Percentiles rank a stretch among this genome's conserved stretches.
These are phyloP conservation scores for Eucalyptus brandiana DNA, from an alignment of 345 rosid species.

Conservation along the genomic window DNA sequence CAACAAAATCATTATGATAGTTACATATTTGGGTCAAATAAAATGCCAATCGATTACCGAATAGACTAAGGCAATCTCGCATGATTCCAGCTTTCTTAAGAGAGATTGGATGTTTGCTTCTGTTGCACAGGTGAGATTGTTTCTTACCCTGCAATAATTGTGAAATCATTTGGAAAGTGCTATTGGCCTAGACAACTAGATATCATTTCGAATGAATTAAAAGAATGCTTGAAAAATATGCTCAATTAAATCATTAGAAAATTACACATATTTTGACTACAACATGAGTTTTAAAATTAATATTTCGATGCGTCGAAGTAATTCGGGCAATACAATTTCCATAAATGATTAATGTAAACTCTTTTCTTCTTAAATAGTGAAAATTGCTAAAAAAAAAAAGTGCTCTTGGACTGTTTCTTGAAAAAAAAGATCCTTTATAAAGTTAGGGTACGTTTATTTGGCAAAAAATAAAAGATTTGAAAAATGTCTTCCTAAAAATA, in stretches of 20 bases:
- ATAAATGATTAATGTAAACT: not conserved
- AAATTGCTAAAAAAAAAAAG: not conserved
- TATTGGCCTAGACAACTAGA: not conserved
- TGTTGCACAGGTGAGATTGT: not conserved
- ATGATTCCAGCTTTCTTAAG: not conserved
- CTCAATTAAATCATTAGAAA: not conserved
- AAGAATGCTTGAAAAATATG: not conserved
- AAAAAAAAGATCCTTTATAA: not conserved
- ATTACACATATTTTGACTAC: not conserved
- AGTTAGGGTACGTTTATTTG: not conserved
- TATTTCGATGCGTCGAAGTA: not conserved
- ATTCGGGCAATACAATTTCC: not conserved
- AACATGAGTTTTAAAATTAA: not conserved
- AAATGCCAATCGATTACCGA: not conserved
- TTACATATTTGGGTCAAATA: not conserved
- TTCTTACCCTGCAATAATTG: not conserved
- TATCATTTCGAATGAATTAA: not conserved
- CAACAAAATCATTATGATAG: not conserved
- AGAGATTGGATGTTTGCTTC: not conserved
- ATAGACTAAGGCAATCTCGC: not conserved
- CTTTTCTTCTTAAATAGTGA: not conserved
- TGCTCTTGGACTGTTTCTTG: not conserved
- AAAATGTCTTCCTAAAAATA: too few species aligned
- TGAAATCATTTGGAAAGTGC: not conserved
- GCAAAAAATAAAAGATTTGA: rapidly evolving